Base-by-base conservation (phyloP, 208 protist genomes). In the Histomonas meleagridis region DNA sequence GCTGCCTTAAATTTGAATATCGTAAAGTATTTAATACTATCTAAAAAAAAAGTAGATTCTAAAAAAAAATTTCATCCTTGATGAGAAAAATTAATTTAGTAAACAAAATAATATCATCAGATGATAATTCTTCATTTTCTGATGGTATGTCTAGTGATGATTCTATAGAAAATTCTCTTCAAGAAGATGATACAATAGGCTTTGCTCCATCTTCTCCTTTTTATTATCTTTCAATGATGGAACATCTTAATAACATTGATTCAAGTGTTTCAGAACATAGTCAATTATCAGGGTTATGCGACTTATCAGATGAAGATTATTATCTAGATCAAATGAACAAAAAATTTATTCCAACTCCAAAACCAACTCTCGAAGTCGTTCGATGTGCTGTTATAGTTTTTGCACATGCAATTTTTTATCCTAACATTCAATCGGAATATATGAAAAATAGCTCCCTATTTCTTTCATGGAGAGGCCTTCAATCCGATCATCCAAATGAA, bases 261-360 rank as follows among this genome's bases (percentile, higher is more conserved):
- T 32, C 46, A 38, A 38, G 1, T 38, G 76, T 86, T 38, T 23
- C 76, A 38, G 76, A 86, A 55, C 23, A 40, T 16, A 55, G 46
- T 38, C 43, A 86, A 55, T 38, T 55, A 55, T 51, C 76, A 26
- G 55, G 5, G n/a, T 26, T 86, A 16, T 14, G 5, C 4, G 18
- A 4, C 7, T 51, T 57, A 43, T 14, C 23, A 32, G 76, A 86
- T 55, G 40, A 86, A 55, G 76, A 86, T 86, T 86, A 43, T 49
- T 86, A 55, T 57, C 43, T 86, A 55, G 76, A 86, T 32, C 23
- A 86, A 86, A 38, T 86, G 55, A 86, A 86, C 55, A 86, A 86
- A 28, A 40, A 40, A 38, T 86, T 86, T 86, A 12, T 86, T 55
- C 46, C 43, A 51, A 51, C n/a, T 38, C 38, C 76, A 38, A 18